Percentiles rank a stretch among this genome's conserved stretches.
phyloP scores from a whole-genome alignment of 441 rosid genomes.

The Breynia disticha region DNA sequence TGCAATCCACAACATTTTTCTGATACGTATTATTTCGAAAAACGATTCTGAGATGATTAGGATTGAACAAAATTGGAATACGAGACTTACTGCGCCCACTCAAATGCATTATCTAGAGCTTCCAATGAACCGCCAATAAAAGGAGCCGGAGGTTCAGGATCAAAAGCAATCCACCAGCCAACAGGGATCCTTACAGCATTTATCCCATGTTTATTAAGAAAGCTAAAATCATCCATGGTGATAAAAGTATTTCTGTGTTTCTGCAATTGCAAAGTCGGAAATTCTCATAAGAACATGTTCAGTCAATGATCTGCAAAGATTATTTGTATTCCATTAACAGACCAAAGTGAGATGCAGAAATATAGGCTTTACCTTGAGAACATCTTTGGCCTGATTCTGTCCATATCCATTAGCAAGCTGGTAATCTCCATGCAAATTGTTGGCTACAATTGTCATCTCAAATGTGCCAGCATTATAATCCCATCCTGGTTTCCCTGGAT shows the following conservation, averaged over 20 bases:
- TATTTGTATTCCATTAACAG: too few relatives aligned
- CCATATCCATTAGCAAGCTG: slow-evolving; percentile 71
- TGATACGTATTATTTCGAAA: slow-evolving; percentile 13
- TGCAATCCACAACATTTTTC: slow-evolving; percentile 24
- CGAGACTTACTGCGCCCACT: slow-evolving; percentile 60
- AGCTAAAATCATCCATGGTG: slow-evolving; percentile 48
- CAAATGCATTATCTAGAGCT: slow-evolving; percentile 63
- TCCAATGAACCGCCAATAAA: slow-evolving; percentile 55
- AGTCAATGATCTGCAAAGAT: neutral
- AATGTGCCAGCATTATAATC: slow-evolving; percentile 60
- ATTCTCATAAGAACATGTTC: neutral
- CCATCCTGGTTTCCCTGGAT: slow-evolving; percentile 61
- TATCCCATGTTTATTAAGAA: slow-evolving; percentile 51
- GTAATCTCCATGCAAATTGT: slow-evolving; percentile 68
- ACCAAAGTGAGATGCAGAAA: neutral
- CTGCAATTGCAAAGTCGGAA: slow-evolving; percentile 28
- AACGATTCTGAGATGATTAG: neutral
- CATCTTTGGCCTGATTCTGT: slow-evolving; percentile 41
- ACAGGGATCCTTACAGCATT: slow-evolving; percentile 70
- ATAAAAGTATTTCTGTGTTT: slow-evolving; percentile 51
- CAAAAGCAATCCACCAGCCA: slow-evolving; percentile 83
- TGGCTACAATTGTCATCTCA: slow-evolving; percentile 45
- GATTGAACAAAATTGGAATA: slow-evolving; percentile 2
- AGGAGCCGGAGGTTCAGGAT: slow-evolving; percentile 67
- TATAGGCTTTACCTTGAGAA: slow-evolving; percentile 40